Evolutionary conservation across 2,329 filamentous ascomycete genomes (phyloP).

Genomic region (Helminthosporium solani): DNA sequence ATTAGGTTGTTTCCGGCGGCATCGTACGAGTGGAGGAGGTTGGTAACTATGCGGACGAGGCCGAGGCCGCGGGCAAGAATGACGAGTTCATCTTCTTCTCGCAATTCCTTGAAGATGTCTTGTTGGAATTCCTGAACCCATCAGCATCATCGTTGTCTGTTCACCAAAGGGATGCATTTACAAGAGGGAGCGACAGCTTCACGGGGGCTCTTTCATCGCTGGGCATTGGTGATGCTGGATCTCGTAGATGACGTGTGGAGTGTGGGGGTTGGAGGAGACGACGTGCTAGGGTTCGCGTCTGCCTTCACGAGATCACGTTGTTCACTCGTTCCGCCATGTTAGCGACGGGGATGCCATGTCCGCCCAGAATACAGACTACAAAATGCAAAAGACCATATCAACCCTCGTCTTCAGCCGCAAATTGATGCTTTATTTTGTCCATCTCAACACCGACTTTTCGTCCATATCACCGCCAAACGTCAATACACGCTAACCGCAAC

Average conservation of each 20-base stretch:
- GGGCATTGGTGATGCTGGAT: constrained; percentile 36
- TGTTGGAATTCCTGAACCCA: constrained; percentile 77
- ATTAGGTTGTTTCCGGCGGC: constrained; percentile 92
- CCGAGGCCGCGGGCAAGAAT: constrained; percentile 89
- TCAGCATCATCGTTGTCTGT: constrained; percentile 14
- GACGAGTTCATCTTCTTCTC: constrained; percentile 88
- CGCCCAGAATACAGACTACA: neutral
- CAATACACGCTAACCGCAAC: constrained; percentile 6
- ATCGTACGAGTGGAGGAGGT: constrained; percentile 94
- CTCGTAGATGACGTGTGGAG: constrained; percentile 14
- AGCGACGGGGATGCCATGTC: neutral
- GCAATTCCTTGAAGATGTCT: constrained; percentile 72
- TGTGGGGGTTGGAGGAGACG: constrained; percentile 18
- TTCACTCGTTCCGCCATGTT: neutral
- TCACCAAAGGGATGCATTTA: constrained; percentile 39
- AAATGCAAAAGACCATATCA: neutral
- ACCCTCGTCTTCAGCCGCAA: constrained; percentile 2
- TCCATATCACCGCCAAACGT: neutral
- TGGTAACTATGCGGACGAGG: constrained; percentile 88
- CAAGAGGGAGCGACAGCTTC: constrained; percentile 77
- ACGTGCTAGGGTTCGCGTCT: constrained; percentile 15
- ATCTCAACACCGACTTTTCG: neutral
- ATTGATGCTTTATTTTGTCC: constrained; percentile 9
- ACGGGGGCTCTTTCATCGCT: constrained; percentile 58
- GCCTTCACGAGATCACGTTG: constrained; percentile 29